Evolutionary conservation across 768 basidiomycete genomes (phyloP).

Genomic region (Coprinellus micaceus): DNA sequence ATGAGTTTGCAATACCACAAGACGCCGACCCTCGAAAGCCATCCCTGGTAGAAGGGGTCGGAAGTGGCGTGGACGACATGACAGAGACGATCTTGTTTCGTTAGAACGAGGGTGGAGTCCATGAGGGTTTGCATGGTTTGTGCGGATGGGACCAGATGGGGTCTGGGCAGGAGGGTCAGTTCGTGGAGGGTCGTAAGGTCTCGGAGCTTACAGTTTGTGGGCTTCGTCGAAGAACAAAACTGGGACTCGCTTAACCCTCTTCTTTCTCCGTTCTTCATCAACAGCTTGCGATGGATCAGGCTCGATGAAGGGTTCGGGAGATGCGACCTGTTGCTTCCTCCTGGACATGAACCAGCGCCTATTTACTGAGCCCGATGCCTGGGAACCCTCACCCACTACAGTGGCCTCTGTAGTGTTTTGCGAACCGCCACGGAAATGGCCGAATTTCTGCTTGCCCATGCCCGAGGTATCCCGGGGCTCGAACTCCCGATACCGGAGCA

Average conservation of each 20-base stretch:
- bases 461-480: slow-evolving; percentile 39
- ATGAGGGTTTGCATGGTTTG: slow-evolving; percentile 83
- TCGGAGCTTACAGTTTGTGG: slow-evolving; percentile 61
- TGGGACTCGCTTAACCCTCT: slow-evolving; percentile 62
- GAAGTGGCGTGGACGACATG: slow-evolving; percentile 81
- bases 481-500: slow-evolving; percentile 68
- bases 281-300: slow-evolving; percentile 22
- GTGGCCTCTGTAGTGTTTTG: no score
- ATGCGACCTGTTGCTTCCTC: slow-evolving; percentile 21
- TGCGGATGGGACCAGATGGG: slow-evolving; percentile 68
- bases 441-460: no score
- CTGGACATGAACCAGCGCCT: slow-evolving; percentile 31
- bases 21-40: slow-evolving; percentile 75
- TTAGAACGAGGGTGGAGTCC: slow-evolving; percentile 82
- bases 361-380: slow-evolving; percentile 21
- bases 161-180: slow-evolving; percentile 36
- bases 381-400: slow-evolving; percentile 24
- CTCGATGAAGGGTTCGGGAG: slow-evolving; percentile 8
- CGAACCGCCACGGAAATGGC: no score
- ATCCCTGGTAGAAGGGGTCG: slow-evolving; percentile 82
- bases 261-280: slow-evolving; percentile 31
- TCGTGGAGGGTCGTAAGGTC: background rate
- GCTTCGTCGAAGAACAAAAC: slow-evolving; percentile 84
- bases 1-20: slow-evolving; percentile 86
- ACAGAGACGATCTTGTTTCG: slow-evolving; percentile 83